Conservation (phyloP, 257 asterid genomes). For the Forsythia viridissima region DNA sequence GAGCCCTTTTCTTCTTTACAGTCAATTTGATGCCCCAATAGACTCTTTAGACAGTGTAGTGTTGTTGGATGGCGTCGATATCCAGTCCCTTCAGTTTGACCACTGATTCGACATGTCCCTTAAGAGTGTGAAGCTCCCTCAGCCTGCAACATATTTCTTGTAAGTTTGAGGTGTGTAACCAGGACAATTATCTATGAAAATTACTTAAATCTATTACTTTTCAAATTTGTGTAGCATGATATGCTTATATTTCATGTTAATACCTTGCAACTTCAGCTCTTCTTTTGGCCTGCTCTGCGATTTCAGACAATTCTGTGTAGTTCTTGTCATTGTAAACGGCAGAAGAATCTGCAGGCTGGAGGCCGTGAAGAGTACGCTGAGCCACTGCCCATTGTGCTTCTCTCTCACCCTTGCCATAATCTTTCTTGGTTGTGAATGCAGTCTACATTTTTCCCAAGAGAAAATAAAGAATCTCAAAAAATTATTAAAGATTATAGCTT, state of each 20-base stretch:
- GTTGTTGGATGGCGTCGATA: conserved; percentile 63
- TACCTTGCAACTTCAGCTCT: conserved; percentile 88
- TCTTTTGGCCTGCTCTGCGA: conserved; percentile 76
- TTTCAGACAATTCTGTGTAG: conserved; percentile 50
- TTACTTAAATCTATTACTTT: background rate
- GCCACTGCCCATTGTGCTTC: conserved; percentile 90
- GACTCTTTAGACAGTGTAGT: conserved; percentile 53
- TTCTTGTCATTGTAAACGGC: conserved; percentile 41
- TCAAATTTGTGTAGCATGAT: background rate
- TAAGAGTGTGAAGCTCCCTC: conserved; percentile 79
- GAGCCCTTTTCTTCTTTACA: background rate
- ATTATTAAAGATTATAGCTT: background rate
- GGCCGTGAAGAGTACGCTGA: conserved; percentile 82
- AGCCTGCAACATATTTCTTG: conserved; percentile 44
- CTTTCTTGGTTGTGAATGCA: conserved; percentile 86
- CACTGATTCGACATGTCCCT: conserved; percentile 81
- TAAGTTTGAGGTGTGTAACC: conserved; percentile 6
- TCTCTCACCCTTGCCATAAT: conserved; percentile 74
- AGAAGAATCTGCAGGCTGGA: conserved; percentile 36
- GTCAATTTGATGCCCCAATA: background rate
- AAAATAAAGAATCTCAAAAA: background rate
- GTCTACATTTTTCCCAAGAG: conserved; percentile 35
- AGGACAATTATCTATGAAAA: background rate
- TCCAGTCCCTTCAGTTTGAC: conserved; percentile 74
- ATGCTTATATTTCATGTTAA: background rate